Percentiles rank a stretch among this genome's conserved stretches.
These are phyloP conservation scores for Saturnispora hagleri DNA, from an alignment of 805 yeast genomes.

Conservation along the genomic window DNA sequence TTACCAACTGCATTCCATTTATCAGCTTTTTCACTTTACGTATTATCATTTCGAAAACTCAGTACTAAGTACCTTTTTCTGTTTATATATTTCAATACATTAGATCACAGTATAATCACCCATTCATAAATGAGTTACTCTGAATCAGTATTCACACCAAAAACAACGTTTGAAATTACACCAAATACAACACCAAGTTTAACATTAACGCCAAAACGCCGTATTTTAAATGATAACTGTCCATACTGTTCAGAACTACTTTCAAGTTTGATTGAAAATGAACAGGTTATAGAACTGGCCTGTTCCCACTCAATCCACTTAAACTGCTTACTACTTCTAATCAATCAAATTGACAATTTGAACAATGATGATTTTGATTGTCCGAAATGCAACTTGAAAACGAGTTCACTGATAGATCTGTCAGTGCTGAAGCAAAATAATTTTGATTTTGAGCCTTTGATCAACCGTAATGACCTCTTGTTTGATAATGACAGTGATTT, in stretches of 20 bases:
- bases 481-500: neutral
- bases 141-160: neutral
- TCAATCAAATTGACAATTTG: neutral
- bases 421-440: conserved; percentile 2
- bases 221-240: conserved; percentile 22
- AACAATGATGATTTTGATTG: conserved; percentile 9
- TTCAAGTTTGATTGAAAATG: conserved; percentile 32
- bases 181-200: conserved; percentile 5
- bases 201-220: conserved; percentile 4
- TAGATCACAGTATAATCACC: neutral
- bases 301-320: conserved; percentile 39
- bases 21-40: neutral
- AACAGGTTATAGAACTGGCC: conserved; percentile 31
- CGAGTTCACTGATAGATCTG: conserved; percentile 3
- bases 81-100: neutral
- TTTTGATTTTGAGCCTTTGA: conserved; percentile 1
- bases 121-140: neutral
- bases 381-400: conserved; percentile 9
- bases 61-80: neutral
- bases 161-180: neutral
- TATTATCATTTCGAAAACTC: neutral
- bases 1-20: neutral
- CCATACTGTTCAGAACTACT: conserved; percentile 38
- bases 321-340: conserved; percentile 31
- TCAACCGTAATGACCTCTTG: neutral